Base-by-base conservation (phyloP, 495 filamentous ascomycete species). In the Articulospora tetracladia region DNA sequence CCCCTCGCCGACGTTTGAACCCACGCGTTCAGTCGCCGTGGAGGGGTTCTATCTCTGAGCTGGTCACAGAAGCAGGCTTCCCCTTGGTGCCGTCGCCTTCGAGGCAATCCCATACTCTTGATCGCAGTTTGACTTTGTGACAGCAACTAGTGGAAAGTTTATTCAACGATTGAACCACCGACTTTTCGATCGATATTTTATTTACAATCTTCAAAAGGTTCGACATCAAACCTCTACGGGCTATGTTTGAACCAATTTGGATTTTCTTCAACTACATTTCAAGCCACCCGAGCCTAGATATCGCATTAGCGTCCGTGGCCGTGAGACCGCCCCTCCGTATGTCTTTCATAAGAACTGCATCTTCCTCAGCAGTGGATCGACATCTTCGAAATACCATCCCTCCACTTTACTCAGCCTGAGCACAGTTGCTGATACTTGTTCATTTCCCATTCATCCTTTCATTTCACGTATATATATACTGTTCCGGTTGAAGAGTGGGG, bases 141-240 rank as follows among this genome's bases (percentile, higher is more conserved):
- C 25, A 50, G 47, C 4, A 50, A n/a, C 47, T 50, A 50, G 47
- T 50, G 25, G 11, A 50, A 50, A 50, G 47, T 50, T n/a, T 50
- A 25, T 50, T 25, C 17, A 10, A 25, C 47, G 47, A 50, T 50
- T 50, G 22, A 8, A 24, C 47, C 25, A 50, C 47, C 17, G 20
- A 25, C 20, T 50, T 50, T 50, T 22, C 47, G 47, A 50, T 50
- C 47, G 47, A 27, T 50, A 50, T 8, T 44, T 44, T 17, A 11
- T 44, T 7, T 17, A 44, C n/a, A 8, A 17, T 50, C 47, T 11
- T 24, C 47, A 50, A 27, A n/a, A 50, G 47, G 7, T 50, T 50
- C 47, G 25, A 8, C 20, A 2, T 50, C 47, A 50, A 50, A 27
- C 20, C 20, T 25, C 23, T 44, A 17, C 47, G 17, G 20, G 24